Conservation (phyloP, 768 basidiomycete species). For the Boletus tomentosulus region DNA sequence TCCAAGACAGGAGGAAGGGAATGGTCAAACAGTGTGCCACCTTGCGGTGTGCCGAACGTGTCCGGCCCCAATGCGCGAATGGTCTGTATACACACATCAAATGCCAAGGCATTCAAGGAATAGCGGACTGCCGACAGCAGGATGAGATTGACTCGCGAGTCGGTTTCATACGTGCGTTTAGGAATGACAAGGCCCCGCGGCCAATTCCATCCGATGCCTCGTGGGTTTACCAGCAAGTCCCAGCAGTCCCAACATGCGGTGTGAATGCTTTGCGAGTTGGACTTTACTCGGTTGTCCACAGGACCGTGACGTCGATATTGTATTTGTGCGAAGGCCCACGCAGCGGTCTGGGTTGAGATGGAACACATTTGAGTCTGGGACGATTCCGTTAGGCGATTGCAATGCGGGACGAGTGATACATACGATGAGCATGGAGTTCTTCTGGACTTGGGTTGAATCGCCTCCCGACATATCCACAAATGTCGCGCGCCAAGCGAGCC, state of each 20-base stretch:
- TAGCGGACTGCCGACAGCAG: neutral
- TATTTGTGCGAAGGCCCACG: constrained; percentile 19
- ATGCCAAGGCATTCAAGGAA: constrained; percentile 9
- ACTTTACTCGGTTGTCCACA: neutral
- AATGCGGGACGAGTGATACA: constrained; percentile 1
- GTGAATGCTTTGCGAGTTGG: constrained; percentile 3
- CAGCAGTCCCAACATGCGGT: constrained; percentile 24
- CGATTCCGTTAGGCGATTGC: neutral
- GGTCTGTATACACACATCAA: constrained; percentile 13
- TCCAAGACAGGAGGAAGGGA: constrained; percentile 30
- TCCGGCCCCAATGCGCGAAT: constrained; percentile 34
- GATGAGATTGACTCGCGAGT: constrained; percentile 13
- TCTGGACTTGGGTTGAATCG: constrained; percentile 5
- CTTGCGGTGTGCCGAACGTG: constrained; percentile 33
- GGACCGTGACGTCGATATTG: constrained; percentile 11
- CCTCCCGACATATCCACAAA: constrained; percentile 18
- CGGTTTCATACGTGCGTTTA: constrained; percentile 2
- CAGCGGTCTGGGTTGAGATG: constrained; percentile 11
- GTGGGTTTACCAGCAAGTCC: constrained; percentile 22
- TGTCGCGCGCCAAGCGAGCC: constrained; percentile 40
- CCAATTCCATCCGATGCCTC: constrained; percentile 30
- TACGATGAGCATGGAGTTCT: constrained; percentile 19
- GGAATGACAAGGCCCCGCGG: constrained; percentile 16
- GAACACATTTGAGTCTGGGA: constrained; percentile 14
- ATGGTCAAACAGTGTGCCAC: constrained; percentile 35